Conservation (phyloP, 352 stramenopile species). For the Thalassiosira pacifica region DNA sequence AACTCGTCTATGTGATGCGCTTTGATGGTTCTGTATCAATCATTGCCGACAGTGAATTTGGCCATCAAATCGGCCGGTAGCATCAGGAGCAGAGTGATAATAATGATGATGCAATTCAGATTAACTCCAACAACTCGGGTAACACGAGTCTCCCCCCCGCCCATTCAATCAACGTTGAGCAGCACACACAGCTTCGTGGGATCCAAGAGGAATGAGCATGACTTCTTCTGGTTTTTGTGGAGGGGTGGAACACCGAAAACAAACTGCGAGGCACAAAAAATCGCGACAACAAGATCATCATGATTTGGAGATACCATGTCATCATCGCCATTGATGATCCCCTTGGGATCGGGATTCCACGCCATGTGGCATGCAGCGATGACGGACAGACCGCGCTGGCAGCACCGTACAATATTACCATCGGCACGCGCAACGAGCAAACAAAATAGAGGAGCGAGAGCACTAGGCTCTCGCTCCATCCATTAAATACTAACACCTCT, state of each 20-base stretch:
- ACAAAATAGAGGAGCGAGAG: too few relatives aligned
- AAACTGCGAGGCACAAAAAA: too few relatives aligned
- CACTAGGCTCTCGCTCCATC: too few relatives aligned
- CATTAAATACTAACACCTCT: too few relatives aligned
- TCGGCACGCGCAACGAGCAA: too few relatives aligned
- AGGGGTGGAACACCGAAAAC: too few relatives aligned
- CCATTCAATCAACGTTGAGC: not conserved
- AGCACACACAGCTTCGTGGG: not conserved
- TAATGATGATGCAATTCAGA: not conserved
- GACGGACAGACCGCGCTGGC: too few relatives aligned
- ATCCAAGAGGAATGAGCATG: not conserved
- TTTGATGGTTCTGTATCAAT: not conserved
- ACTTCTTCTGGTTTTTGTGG: not conserved
- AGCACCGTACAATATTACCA: too few relatives aligned
- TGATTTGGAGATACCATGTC: not conserved
- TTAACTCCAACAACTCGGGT: not conserved
- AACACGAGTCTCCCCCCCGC: conserved; percentile 1
- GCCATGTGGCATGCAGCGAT: too few relatives aligned
- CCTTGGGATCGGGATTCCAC: too few relatives aligned
- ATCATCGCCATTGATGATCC: not conserved
- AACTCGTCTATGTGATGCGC: conserved; percentile 16
- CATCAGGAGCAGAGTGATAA: not conserved
- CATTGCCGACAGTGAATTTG: not conserved
- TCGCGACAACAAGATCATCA: not conserved
- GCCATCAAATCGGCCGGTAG: conserved; percentile 8